Evolutionary conservation across 495 filamentous ascomycete species (phyloP), one percentile per base, ranked within the genome.

Genomic region (Glarea lozoyensis): DNA sequence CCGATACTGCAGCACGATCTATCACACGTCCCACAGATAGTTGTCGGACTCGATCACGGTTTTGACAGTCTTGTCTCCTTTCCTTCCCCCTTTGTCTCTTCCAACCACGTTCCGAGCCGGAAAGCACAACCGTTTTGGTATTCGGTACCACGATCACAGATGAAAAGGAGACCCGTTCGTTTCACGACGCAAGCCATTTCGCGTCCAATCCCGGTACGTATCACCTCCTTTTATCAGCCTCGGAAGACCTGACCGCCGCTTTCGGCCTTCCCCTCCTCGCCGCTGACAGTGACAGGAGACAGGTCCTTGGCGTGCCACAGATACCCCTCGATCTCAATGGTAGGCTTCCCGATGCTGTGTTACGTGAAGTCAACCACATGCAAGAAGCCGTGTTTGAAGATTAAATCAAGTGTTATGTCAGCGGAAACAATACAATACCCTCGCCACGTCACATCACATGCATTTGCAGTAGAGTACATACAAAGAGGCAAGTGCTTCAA

Each of bases 401-500:
- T 10, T 21, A 19, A 21, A 6, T 4, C 22, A 19, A 16, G n/a
- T 3, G 9, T n/a, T 9, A 37, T 19, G 22, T 20, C 17, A 37
- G 35, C 35, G 17, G 18, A 19, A 6, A 20, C 10, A 37, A 16
- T 6, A 11, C 5, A 19, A 16, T 9, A 19, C 6, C 35, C 16
- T 37, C 35, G 35, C 35, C 35, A 37, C 35, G 35, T 37, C 35
- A 37, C 35, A 37, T 20, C 18, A 37, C 18, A 5, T 21, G 35
- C 15, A n/a, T 7, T n/a, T 29, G 25, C 25, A 29, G 25, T n/a
- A 37, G 31, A 11, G n/a, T 34, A 37, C 35, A 37, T 21, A 21
- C 17, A 37, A 4, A 19, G 22, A 19, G 17, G 35, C 7, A 37
- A 37, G 3, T 5, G 7, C 17, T 21, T 37, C 35, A 37, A 37